Evolutionary conservation across 306 rosid genomes (phyloP).

Genomic region (Vigna nakashimae): DNA sequence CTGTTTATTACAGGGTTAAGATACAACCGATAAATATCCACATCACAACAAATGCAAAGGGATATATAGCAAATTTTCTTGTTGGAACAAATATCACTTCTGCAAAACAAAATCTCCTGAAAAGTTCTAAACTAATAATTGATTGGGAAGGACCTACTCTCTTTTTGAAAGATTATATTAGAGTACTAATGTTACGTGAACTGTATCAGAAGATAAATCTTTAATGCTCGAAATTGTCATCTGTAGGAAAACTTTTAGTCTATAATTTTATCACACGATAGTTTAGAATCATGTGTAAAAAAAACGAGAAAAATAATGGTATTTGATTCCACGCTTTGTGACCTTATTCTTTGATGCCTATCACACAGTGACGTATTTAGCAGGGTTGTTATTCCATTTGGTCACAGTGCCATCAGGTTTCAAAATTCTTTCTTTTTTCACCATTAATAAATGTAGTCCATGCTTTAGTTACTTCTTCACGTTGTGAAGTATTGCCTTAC

Average conservation of each 20-base stretch:
- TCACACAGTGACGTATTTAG: background rate
- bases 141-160: conserved; percentile 30
- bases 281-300: background rate
- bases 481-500: conserved; percentile 46
- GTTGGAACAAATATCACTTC: conserved; percentile 30
- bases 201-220: background rate
- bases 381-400: conserved; percentile 10
- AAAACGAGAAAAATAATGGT: background rate
- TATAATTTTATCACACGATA: background rate
- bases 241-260: background rate
- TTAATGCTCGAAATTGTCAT: background rate
- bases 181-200: background rate
- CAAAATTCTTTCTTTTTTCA: background rate
- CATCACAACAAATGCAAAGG: background rate
- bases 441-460: conserved; percentile 21
- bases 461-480: conserved; percentile 47
- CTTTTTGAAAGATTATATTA: conserved; percentile 1
- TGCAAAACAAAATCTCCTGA: conserved; percentile 3
- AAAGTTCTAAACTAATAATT: conserved; percentile 11
- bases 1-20: conserved; percentile 11
- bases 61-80: conserved; percentile 7
- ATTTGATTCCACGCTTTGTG: conserved; percentile 23
- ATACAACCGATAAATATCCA: background rate
- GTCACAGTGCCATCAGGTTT: background rate
- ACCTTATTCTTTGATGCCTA: conserved; percentile 37